These are phyloP conservation scores for Starmera pachycereana DNA, from an alignment of 805 yeast species.

Conservation along the genomic window DNA sequence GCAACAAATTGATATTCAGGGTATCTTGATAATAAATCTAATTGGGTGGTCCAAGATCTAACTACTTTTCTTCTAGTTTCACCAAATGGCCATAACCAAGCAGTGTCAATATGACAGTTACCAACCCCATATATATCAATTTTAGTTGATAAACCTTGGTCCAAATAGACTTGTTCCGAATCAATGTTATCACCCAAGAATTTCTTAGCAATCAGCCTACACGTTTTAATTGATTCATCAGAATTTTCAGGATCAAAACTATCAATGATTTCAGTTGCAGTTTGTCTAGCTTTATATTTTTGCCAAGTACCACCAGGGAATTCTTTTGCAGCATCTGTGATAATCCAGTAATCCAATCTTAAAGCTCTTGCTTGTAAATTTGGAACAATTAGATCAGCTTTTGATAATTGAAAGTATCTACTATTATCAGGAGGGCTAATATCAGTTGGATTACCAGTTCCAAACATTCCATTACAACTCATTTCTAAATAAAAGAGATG, in stretches of 20 bases:
- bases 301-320: constrained; percentile 68
- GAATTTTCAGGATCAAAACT: constrained; percentile 60
- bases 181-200: constrained; percentile 61
- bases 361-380: constrained; percentile 72
- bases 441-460: constrained; percentile 50
- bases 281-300: constrained; percentile 68
- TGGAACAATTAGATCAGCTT: constrained; percentile 75
- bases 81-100: constrained; percentile 99
- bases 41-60: constrained; percentile 91
- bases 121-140: constrained; percentile 79
- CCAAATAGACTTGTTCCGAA: constrained; percentile 51
- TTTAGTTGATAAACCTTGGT: constrained; percentile 22
- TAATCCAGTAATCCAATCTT: constrained; percentile 73
- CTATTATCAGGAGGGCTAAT: constrained; percentile 66
- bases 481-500: constrained; percentile 76
- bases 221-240: constrained; percentile 40
- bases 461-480: constrained; percentile 93
- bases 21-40: constrained; percentile 71
- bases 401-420: constrained; percentile 53
- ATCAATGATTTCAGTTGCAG: constrained; percentile 79
- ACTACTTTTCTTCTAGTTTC: constrained; percentile 90
- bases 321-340: constrained; percentile 89
- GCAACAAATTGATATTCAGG: constrained; percentile 95
- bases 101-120: constrained; percentile 95
- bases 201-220: constrained; percentile 56